Percentiles rank a stretch among this genome's conserved stretches.
These are phyloP conservation scores for Trichoderma parareesei DNA, from an alignment of 495 filamentous ascomycete species.

Conservation along the genomic window DNA sequence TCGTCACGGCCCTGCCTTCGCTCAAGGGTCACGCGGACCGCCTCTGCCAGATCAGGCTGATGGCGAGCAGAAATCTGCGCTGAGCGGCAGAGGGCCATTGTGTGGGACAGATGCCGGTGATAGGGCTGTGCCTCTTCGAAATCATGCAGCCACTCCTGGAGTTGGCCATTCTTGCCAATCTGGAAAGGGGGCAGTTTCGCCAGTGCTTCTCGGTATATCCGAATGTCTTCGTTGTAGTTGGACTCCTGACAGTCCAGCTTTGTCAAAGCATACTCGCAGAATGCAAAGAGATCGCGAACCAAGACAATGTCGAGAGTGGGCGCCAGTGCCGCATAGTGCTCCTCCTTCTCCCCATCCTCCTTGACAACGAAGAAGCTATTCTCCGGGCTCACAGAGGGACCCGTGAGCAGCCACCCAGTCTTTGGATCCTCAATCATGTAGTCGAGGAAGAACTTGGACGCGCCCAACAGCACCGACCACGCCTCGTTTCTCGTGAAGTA, in stretches of 20 bases:
- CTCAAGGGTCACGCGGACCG: constrained; percentile 30
- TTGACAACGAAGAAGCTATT: constrained; percentile 27
- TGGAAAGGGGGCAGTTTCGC: constrained; percentile 30
- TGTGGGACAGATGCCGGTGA: constrained; percentile 39
- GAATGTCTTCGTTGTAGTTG: neutral
- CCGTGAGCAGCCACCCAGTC: constrained; percentile 24
- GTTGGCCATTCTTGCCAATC: constrained; percentile 32
- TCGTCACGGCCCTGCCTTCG: constrained; percentile 30
- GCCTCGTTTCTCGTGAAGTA: constrained; percentile 20
- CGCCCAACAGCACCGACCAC: constrained; percentile 29
- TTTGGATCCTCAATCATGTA: constrained; percentile 31
- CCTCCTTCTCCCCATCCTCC: constrained; percentile 1
- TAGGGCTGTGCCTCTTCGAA: constrained; percentile 35
- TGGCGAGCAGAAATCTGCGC: constrained; percentile 18
- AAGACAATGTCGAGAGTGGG: constrained; percentile 39
- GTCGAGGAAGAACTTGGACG: constrained; percentile 37
- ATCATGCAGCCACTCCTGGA: constrained; percentile 39
- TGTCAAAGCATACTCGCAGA: constrained; percentile 15
- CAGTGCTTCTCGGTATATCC: constrained; percentile 12
- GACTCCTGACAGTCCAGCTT: constrained; percentile 8
- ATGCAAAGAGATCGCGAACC: constrained; percentile 30
- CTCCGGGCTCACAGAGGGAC: constrained; percentile 36
- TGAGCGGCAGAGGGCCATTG: constrained; percentile 32
- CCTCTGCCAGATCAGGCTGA: constrained; percentile 21
- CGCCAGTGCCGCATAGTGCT: constrained; percentile 21